Base-by-base conservation (phyloP, 2,329 filamentous ascomycete genomes). In the Gaeumannomyces sp. region DNA sequence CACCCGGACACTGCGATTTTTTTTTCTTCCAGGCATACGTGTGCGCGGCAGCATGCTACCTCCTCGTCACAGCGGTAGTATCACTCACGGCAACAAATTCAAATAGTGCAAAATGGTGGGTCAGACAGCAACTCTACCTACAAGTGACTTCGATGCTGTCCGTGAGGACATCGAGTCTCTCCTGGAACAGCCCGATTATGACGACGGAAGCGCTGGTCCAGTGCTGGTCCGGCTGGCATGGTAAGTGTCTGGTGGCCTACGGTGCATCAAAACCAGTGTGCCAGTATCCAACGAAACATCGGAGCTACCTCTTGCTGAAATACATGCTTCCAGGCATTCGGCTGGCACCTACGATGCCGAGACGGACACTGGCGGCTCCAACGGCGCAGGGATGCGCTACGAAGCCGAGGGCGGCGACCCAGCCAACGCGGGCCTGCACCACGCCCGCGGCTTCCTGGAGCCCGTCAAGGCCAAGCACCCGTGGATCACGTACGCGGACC, bases 381-480 rank as follows among this genome's bases (percentile, higher is more conserved):
- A 89, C 72, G 86, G 86, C 66, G 86, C 86, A 0, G 85, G 85
- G 25, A 89, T 89, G 86, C 80, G 86, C 45, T 89, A 87, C 72
- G 85, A 88, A 75, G 76, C 79, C 29, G 86, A 88, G 76, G 85
- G 85, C 66, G 85, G 84, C 66, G 85, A 89, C 71, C 85, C 85
- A 5, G 84, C 86, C 65, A 89, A 89, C 74, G 85, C 85, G 4
- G 86, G 86, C 25, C 80, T 89, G 13, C 83, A 88, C 69, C 80
- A 88, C 72, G 86, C 85, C 28, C 84, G 85, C 22, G 81, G 84
- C 33, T 88, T 89, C 73, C 81, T 89, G 66, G 85, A 89, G 70
- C 83, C 85, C 7, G 74, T 89, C 67, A 89, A 88, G 72, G 56
- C 74, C 27, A 78, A 78, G 60, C 81, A 87, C 71, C 78, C 83